phyloP scores from a whole-genome alignment of 768 basidiomycete genomes.

The Ramaria rubella region DNA sequence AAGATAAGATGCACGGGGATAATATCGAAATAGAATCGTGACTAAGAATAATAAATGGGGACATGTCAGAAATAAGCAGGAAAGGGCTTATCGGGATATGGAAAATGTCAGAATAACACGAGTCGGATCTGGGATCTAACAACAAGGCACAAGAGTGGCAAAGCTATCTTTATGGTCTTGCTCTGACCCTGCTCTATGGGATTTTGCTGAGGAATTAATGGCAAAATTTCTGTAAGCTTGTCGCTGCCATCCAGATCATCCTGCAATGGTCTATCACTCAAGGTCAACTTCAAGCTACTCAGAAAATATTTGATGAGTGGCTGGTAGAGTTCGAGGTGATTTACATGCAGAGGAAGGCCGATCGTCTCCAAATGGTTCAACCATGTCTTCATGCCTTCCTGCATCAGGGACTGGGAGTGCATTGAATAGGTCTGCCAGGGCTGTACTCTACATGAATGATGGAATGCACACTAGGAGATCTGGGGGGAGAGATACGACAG shows the following conservation, averaged over 20 bases:
- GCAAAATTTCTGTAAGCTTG: conserved; percentile 15
- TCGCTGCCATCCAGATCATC: neutral
- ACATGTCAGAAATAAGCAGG: no score
- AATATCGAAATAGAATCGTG: no score
- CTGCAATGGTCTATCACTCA: neutral
- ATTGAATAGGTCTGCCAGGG: neutral
- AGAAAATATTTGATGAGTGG: neutral
- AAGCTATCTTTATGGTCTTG: conserved; percentile 23
- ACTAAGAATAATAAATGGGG: no score
- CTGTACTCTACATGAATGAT: neutral
- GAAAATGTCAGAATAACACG: no score
- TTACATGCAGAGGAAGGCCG: neutral
- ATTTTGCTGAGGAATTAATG: conserved; percentile 23
- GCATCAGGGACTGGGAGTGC: neutral
- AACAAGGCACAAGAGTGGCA: conserved; percentile 26
- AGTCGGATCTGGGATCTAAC: no score
- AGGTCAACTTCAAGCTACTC: neutral
- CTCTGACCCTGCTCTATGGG: conserved; percentile 24
- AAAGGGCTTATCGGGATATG: no score
- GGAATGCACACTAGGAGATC: neutral
- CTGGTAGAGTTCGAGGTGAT: neutral
- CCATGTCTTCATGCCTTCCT: neutral
- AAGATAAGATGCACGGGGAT: no score
- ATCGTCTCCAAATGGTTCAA: conserved; percentile 3
- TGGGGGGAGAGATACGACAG: conserved; percentile 1